A percentile compares a stretch with the other conserved stretches of the same genome.
Evolutionary conservation across 2,329 filamentous ascomycete genomes (phyloP).

Genomic region (Fusarium sp.): DNA sequence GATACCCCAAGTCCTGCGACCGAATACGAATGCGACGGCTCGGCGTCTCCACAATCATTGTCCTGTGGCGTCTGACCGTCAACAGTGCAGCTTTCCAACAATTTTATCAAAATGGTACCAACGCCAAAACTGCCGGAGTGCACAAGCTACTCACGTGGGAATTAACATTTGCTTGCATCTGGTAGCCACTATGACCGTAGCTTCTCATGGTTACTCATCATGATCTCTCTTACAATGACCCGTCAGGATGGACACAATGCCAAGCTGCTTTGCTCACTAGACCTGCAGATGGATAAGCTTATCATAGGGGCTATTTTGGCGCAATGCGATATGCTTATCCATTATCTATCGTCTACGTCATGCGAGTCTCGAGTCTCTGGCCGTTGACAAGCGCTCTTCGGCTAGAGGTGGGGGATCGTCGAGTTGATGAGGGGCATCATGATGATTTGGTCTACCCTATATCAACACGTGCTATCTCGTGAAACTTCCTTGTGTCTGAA

Average conservation of each 20-base stretch:
- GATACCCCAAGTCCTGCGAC: background rate
- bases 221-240: background rate
- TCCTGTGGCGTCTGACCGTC: background rate
- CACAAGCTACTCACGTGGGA: background rate
- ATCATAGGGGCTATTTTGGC: slow-evolving; percentile 24
- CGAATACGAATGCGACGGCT: slow-evolving; percentile 24
- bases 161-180: background rate
- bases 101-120: background rate
- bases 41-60: background rate
- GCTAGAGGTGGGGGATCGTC: slow-evolving; percentile 39
- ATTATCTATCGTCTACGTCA: slow-evolving; percentile 31
- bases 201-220: background rate
- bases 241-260: background rate
- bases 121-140: background rate
- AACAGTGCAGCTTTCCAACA: background rate
- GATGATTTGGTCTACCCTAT: slow-evolving; percentile 15
- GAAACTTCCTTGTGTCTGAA: too few species aligned
- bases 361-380: background rate
- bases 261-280: slow-evolving; percentile 18
- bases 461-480: background rate
- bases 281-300: slow-evolving; percentile 36
- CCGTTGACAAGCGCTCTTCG: background rate
- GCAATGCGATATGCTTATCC: background rate
- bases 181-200: background rate
- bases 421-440: slow-evolving; percentile 32